Base-by-base conservation (phyloP, 768 basidiomycete species). In the Aureoboletus auriporus region DNA sequence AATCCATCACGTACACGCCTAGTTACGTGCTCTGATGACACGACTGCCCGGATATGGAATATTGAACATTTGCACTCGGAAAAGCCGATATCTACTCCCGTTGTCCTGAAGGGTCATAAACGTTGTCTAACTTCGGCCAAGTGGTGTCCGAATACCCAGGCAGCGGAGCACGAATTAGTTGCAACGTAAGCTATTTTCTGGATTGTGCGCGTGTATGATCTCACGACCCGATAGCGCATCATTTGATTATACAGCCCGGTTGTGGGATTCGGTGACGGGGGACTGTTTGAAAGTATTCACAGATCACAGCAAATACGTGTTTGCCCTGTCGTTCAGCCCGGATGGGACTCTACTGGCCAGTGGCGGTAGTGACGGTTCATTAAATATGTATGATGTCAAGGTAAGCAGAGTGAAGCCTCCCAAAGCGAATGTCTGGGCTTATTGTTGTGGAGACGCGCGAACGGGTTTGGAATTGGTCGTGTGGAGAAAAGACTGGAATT, bases 261-360 rank as follows among this genome's bases (percentile, higher is more conserved):
- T 95, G 28, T 95, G 92, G 92, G 86, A 93, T 65, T 79, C 83
- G 4, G 75, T 77, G 39, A 84, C 84, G 0, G 90, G 90, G 27
- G 75, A 80, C 38, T 93, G 91, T 61, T 64, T 90, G 30, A 75
- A 81, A 51, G 72, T 82, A 16, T 84, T 95, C 59, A 64, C 66
- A 6, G 86, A 90, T 53, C 88, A 92, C 67, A 79, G 71, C 53
- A 77, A 78, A 29, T 77, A 83, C 20, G 79, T 93, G 33, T 93
- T 85, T 63, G 77, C 86, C 1, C 59, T 93, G 28, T 69, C 80
- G 6, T 91, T 91, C 65, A 86, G 85, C 58, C 89, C 89, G 0
- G 75, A 81, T 42, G 88, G 89, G 0, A 71, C 72, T 41, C 82
- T 79, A 63, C 64, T 93, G 26, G 85, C 85, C 3, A 87, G 87